Evolutionary conservation across 495 filamentous ascomycete species (phyloP), one percentile per base, ranked within the genome.

Genomic region (Haplographium delicatum): DNA sequence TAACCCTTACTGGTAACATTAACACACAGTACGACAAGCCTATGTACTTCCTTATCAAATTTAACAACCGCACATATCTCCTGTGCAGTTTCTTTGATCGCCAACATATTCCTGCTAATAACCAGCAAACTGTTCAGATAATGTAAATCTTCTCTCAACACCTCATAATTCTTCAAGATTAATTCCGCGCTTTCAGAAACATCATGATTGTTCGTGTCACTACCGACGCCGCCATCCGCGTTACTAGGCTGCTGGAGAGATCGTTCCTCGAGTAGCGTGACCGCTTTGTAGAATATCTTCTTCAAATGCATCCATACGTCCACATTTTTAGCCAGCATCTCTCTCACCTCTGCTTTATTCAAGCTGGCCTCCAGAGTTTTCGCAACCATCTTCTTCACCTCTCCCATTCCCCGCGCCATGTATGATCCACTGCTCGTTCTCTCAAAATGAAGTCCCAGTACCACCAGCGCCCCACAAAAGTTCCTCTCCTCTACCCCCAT

Each of bases 1-100:
- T 89, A 95, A 0, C 88, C 90, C 61, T 89, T 80, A 44, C 90
- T 90, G 0, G 90, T 93, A 1, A 96, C 88, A 44, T 87, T 79
- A 24, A 95, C 83, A 64, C 88, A 93, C 13, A 89, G 78, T 58
- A 86, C 85, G 52, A 95, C 86, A 22, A 91, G 69, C 47, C 85
- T 83, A 53, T 89, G 78, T n/a, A 96, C 80, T 60, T 88, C 79
- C 58, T 88, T 81, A 62, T 95, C 87, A 47, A 95, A 83, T 13
- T 81, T 73, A 38, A 82, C 79, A 22, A 85, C 79, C 31, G 87
- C 85, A 15, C 88, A 89, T n/a, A 93, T 72, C 56, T 95, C 87
- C 62, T 96, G 91, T 5, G 84, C 85, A 24, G 84, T 79, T 60
- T 89, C 86, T 15, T 87, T 88, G 3, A 82, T 85, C 5, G 89